phyloP scores from a whole-genome alignment of 1,284 basidiomycete species.

The Sphaerobolus stellatus region DNA sequence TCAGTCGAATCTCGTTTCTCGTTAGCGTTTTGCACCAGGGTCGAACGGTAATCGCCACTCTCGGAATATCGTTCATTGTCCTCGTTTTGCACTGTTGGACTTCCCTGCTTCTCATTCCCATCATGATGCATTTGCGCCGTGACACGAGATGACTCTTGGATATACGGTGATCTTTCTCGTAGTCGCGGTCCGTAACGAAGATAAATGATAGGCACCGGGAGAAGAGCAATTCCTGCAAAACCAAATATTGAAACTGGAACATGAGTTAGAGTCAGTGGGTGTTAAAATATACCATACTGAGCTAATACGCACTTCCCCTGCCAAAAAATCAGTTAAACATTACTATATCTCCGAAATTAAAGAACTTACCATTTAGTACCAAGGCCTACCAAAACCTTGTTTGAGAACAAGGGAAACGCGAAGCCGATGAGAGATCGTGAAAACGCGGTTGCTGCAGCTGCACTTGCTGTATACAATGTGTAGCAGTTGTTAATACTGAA shows the following conservation, averaged over 20 bases:
- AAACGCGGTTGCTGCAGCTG: conserved; percentile 25
- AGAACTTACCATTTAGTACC: conserved; percentile 31
- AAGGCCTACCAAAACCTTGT: conserved; percentile 22
- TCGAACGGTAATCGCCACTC: too few relatives aligned
- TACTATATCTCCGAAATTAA: too few relatives aligned
- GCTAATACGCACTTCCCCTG: background rate
- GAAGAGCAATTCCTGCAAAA: conserved; percentile 25
- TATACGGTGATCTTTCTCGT: conserved; percentile 25
- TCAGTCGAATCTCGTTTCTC: too few relatives aligned
- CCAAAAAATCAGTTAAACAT: conserved; percentile 5
- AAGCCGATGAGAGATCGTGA: conserved; percentile 24
- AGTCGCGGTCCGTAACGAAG: conserved; percentile 25
- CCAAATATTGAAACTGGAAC: conserved; percentile 30
- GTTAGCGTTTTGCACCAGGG: too few relatives aligned
- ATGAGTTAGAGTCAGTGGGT: too few relatives aligned
- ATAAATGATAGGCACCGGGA: conserved; percentile 30
- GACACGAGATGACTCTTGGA: conserved; percentile 20
- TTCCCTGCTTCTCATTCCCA: background rate
- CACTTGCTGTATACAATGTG: conserved; percentile 28
- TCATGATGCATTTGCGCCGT: conserved; percentile 18
- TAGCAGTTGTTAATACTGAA: conserved; percentile 24
- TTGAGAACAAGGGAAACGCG: conserved; percentile 26
- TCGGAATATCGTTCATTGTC: too few relatives aligned
- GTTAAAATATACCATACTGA: too few relatives aligned
- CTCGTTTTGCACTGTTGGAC: too few relatives aligned